Percentiles rank a stretch among this genome's conserved stretches.
phyloP scores from a whole-genome alignment of 164 flowering plant genomes.

The Tinospora cordifolia region DNA sequence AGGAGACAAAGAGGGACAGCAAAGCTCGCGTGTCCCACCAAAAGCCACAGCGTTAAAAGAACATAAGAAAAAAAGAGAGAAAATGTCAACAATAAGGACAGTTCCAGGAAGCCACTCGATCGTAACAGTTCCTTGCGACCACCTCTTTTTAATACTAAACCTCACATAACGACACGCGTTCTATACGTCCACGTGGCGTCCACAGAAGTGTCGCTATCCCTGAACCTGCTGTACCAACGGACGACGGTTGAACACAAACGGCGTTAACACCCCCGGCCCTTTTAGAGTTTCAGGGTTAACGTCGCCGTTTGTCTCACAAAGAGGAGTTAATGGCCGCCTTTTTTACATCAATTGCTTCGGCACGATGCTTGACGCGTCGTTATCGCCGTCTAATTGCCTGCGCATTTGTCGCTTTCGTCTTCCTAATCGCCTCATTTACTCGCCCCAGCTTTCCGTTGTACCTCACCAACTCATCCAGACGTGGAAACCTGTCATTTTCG shows the following conservation, averaged over 20 bases:
- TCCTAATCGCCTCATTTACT: neutral
- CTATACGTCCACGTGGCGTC: neutral
- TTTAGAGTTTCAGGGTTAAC: neutral
- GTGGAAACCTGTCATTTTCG: neutral
- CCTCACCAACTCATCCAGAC: neutral
- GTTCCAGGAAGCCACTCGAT: neutral
- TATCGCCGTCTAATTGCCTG: slow-evolving; percentile 4
- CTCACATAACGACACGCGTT: slow-evolving; percentile 4
- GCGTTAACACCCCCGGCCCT: neutral
- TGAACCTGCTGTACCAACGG: neutral
- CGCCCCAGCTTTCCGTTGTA: neutral
- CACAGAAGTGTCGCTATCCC: neutral
- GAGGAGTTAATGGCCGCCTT: slow-evolving; percentile 9
- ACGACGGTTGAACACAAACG: slow-evolving; percentile 3
- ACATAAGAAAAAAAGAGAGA: too few species aligned
- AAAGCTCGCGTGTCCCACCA: neutral
- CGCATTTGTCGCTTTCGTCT: slow-evolving; percentile 2
- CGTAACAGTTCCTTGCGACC: neutral
- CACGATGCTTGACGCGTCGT: slow-evolving; percentile 13
- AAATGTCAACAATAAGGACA: too few species aligned
- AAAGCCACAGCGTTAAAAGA: neutral
- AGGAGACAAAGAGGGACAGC: neutral
- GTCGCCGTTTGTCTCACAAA: slow-evolving; percentile 1
- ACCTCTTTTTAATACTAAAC: neutral
- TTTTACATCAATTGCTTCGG: slow-evolving; percentile 2